Conservation (phyloP, 169 alveolate genomes). For the Cryptosporidium viatorum region DNA sequence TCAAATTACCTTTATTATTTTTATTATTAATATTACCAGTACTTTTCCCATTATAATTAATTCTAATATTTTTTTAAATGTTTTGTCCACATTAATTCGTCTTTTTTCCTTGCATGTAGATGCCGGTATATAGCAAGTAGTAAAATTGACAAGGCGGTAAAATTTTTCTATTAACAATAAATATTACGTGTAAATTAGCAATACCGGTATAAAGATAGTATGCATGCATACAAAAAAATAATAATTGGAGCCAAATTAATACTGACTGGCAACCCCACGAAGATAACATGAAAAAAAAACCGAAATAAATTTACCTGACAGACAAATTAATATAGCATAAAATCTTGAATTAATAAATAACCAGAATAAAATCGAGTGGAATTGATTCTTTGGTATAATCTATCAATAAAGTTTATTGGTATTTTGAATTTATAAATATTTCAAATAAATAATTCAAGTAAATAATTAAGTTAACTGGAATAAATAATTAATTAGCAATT, state of each 20-base stretch:
- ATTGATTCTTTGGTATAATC: neutral
- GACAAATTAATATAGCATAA: neutral
- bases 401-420: too few relatives aligned
- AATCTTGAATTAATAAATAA: neutral
- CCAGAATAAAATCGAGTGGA: neutral
- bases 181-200: neutral
- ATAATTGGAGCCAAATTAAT: conserved; percentile 18
- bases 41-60: neutral
- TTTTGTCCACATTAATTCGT: neutral
- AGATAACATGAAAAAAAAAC: conserved; percentile 7
- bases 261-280: conserved; percentile 50
- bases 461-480: neutral
- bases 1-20: neutral
- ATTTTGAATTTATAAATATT: neutral
- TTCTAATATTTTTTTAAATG: neutral
- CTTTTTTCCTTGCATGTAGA: neutral
- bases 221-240: conserved; percentile 18
- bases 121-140: neutral
- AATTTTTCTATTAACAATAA: neutral
- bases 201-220: conserved; percentile 32
- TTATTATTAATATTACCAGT: neutral
- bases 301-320: conserved; percentile 39
- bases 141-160: conserved; percentile 26
- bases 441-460: neutral
- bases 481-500: neutral